Evolutionary conservation across 352 stramenopile genomes (phyloP).

Genomic region (Globisporangium polare): DNA sequence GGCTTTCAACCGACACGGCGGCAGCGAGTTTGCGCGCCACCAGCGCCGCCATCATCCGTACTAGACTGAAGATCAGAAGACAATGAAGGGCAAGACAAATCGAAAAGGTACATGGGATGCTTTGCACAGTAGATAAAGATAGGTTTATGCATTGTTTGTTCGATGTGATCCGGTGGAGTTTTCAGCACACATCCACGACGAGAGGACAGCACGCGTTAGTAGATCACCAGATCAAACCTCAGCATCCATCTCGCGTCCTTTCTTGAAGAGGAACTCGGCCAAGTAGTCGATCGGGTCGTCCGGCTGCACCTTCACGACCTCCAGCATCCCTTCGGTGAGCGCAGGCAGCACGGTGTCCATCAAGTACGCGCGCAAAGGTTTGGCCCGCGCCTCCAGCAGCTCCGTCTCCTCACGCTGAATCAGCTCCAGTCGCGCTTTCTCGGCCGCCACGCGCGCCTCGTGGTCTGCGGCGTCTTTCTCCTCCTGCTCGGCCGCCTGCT

Average conservation of each 20-base stretch:
- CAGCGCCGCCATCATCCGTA: conserved; percentile 10
- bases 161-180: neutral
- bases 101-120: neutral
- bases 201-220: neutral
- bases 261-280: conserved; percentile 84
- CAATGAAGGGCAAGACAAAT: neutral
- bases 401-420: conserved; percentile 78
- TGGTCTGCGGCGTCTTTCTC: conserved; percentile 45
- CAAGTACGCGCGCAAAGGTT: conserved; percentile 76
- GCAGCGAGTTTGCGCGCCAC: conserved; percentile 3
- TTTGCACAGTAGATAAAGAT: neutral
- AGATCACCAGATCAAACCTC: neutral
- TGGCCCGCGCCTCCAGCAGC: conserved; percentile 73
- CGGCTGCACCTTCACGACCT: conserved; percentile 85
- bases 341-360: conserved; percentile 84
- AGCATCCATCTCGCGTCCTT: conserved; percentile 56
- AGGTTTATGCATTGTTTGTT: conserved; percentile 7
- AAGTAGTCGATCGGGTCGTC: conserved; percentile 87
- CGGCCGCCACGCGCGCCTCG: conserved; percentile 41
- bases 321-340: conserved; percentile 81
- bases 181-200: neutral
- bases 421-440: conserved; percentile 61
- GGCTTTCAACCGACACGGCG: conserved; percentile 1
- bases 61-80: neutral
- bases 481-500: conserved; percentile 40